phyloP scores from a whole-genome alignment of 345 rosid species.

The Moricandia moricandioides region DNA sequence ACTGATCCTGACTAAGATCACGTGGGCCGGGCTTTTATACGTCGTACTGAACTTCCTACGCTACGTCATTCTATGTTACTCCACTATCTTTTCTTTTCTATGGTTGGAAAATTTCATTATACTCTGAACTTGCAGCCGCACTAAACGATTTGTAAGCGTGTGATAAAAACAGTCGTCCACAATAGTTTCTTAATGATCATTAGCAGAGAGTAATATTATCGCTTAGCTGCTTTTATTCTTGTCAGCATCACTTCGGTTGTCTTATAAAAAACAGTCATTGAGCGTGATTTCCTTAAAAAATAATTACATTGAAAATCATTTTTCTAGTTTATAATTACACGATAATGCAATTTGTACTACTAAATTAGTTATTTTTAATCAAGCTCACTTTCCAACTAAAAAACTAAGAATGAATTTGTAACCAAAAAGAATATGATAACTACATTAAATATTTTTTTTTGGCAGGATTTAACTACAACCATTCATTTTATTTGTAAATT shows the following conservation, averaged over 20 bases:
- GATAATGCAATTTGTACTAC: too few relatives aligned
- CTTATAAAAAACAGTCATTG: background rate
- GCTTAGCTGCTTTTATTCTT: background rate
- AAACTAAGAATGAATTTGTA: too few relatives aligned
- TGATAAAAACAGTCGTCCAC: background rate
- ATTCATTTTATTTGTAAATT: too few relatives aligned
- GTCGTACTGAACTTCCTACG: background rate
- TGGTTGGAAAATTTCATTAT: background rate
- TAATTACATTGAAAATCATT: too few relatives aligned
- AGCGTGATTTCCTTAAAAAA: background rate
- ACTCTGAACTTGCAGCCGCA: background rate
- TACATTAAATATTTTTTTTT: too few relatives aligned
- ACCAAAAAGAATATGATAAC: too few relatives aligned
- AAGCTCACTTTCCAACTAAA: too few relatives aligned
- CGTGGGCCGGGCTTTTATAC: constrained; percentile 21
- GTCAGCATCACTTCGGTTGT: background rate
- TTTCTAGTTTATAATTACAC: too few relatives aligned
- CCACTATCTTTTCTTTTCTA: constrained; percentile 13
- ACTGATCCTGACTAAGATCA: constrained; percentile 18
- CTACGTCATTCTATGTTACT: constrained; percentile 16
- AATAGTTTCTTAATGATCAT: background rate
- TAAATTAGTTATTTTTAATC: too few relatives aligned
- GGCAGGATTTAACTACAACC: too few relatives aligned
- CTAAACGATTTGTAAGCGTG: constrained; percentile 5
- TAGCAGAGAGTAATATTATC: background rate